Evolutionary conservation across 2,329 filamentous ascomycete genomes (phyloP).

Genomic region (Aspergillus eucalypticola): DNA sequence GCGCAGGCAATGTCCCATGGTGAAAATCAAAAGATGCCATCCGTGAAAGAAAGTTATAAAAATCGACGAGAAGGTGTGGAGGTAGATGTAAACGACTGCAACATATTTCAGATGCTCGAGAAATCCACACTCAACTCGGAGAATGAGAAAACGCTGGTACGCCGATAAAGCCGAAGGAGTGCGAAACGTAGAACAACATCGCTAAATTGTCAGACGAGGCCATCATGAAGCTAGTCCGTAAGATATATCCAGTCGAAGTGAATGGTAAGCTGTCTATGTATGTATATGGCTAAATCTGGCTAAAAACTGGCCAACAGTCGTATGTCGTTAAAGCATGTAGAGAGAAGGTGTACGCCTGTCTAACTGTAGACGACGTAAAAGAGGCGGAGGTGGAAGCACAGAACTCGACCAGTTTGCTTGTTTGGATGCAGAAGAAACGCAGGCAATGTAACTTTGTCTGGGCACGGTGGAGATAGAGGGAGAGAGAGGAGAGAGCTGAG

Average conservation of each 20-base stretch:
- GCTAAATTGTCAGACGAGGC: conserved; percentile 24
- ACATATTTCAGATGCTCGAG: conserved; percentile 16
- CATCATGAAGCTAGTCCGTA: conserved; percentile 21
- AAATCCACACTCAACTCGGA: conserved; percentile 16
- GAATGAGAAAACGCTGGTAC: conserved; percentile 19
- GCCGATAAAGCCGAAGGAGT: conserved; percentile 21
- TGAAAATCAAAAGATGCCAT: background rate
- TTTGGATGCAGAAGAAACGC: conserved; percentile 9
- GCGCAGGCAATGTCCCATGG: background rate
- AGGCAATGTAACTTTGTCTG: conserved; percentile 18
- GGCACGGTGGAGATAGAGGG: conserved; percentile 9
- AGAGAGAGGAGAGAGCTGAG: conserved; percentile 3
- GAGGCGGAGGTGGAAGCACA: conserved; percentile 16
- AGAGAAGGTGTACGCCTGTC: conserved; percentile 4
- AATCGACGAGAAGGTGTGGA: conserved; percentile 1
- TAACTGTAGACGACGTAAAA: conserved; percentile 14
- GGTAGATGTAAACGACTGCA: conserved; percentile 20
- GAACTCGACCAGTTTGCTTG: conserved; percentile 11
- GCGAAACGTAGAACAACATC: conserved; percentile 23
- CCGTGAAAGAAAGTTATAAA: background rate
- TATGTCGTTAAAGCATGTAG: conserved; percentile 14
- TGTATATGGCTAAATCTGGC: conserved; percentile 28
- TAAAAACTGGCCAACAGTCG: conserved; percentile 24
- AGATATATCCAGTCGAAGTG: conserved; percentile 26
- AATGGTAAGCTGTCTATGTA: conserved; percentile 28